phyloP scores from a whole-genome alignment of 208 protist genomes.

The Acanthamoeba triangularis region DNA sequence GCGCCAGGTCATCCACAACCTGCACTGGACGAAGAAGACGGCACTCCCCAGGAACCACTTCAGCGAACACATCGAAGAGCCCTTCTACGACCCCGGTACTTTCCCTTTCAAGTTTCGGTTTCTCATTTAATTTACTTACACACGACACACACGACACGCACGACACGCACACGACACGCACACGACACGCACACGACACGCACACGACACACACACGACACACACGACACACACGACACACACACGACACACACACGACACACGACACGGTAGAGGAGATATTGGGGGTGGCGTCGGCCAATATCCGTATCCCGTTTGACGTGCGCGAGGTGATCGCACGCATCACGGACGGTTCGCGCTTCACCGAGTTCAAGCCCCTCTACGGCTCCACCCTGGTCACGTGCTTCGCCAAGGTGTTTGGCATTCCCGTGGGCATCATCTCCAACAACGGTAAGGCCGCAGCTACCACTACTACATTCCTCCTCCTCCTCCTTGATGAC shows the following conservation, averaged over 20 bases:
- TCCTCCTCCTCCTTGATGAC: neutral
- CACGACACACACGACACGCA: slow-evolving; percentile 92
- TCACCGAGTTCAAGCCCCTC: slow-evolving; percentile 97
- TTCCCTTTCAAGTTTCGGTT: neutral
- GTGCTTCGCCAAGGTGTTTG: slow-evolving; percentile 91
- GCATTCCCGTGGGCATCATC: slow-evolving; percentile 97
- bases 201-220: slow-evolving; percentile 85
- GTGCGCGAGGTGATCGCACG: slow-evolving; percentile 91
- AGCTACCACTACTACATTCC: slow-evolving; percentile 91
- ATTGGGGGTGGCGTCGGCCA: slow-evolving; percentile 45
- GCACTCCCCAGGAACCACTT: slow-evolving; percentile 2
- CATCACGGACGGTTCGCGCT: slow-evolving; percentile 96
- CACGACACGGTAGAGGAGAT: slow-evolving; percentile 34
- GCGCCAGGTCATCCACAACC: slow-evolving; percentile 15
- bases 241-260: neutral
- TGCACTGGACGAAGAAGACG: slow-evolving; percentile 6
- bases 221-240: neutral
- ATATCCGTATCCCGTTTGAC: slow-evolving; percentile 60
- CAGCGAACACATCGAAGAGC: slow-evolving; percentile 30
- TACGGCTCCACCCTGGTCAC: slow-evolving; percentile 96
- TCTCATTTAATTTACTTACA: neutral
- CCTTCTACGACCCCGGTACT: slow-evolving; percentile 28
- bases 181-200: slow-evolving; percentile 94
- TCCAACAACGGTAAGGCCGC: slow-evolving; percentile 98
- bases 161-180: slow-evolving; percentile 93